Conservation (phyloP, 2,329 filamentous ascomycete genomes). For the Monosporascus sp. region DNA sequence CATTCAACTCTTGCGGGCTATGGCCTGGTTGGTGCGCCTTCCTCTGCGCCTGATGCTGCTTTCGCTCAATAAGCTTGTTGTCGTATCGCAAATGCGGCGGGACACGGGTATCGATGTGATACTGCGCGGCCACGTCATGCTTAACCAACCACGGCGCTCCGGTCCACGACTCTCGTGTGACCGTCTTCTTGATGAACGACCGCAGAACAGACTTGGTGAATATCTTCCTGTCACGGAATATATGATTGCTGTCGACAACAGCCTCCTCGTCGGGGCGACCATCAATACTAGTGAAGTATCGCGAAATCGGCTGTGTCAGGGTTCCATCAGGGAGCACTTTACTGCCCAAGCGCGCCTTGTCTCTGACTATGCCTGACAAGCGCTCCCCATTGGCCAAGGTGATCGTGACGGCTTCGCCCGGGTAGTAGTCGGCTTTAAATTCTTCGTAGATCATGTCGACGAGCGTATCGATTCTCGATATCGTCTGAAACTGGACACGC, state of each 20-base stretch:
- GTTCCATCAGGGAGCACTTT: conserved; percentile 62
- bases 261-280: conserved; percentile 65
- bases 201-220: conserved; percentile 94
- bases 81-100: conserved; percentile 79
- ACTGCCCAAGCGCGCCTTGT: conserved; percentile 73
- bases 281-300: conserved; percentile 75
- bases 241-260: conserved; percentile 73
- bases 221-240: conserved; percentile 79
- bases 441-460: conserved; percentile 66
- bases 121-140: conserved; percentile 72
- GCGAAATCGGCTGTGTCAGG: conserved; percentile 63
- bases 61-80: conserved; percentile 70
- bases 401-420: conserved; percentile 77
- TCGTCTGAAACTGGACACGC: conserved; percentile 84
- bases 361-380: conserved; percentile 69
- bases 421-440: conserved; percentile 87
- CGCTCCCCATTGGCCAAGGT: conserved; percentile 63
- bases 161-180: conserved; percentile 87
- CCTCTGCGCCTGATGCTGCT: conserved; percentile 62
- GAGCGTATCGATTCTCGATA: conserved; percentile 80
- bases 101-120: conserved; percentile 81
- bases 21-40: conserved; percentile 43
- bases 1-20: conserved; percentile 36
- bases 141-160: conserved; percentile 98
- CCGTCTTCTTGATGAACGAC: conserved; percentile 90